Conservation (phyloP, 768 basidiomycete species). For the Serendipita sp. region DNA sequence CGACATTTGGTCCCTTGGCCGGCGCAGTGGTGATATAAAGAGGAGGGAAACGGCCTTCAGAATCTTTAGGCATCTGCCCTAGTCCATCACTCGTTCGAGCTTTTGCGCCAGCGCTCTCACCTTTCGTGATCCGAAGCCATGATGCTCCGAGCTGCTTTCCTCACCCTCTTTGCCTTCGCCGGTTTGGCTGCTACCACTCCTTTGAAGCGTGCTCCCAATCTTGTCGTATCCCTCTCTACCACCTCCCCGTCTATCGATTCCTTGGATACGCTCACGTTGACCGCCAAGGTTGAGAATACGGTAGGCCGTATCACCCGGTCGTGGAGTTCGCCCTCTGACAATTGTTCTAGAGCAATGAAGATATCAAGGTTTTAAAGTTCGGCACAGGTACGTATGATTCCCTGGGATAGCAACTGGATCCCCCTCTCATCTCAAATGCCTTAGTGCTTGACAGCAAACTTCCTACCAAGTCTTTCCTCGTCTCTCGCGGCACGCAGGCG, state of each 20-base stretch:
- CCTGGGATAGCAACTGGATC: background rate
- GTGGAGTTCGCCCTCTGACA: background rate
- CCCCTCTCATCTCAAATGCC: background rate
- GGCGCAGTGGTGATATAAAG: background rate
- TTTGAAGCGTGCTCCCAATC: slow-evolving; percentile 6
- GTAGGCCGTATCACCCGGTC: background rate
- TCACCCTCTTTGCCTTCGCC: background rate
- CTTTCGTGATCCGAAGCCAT: background rate
- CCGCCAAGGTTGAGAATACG: background rate
- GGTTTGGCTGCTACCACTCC: background rate
- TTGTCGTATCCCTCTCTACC: slow-evolving; percentile 5
- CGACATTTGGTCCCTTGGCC: too few relatives aligned
- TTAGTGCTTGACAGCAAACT: slow-evolving; percentile 26
- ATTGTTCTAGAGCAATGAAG: slow-evolving; percentile 11
- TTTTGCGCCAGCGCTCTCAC: too few relatives aligned
- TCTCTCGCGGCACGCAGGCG: slow-evolving; percentile 25
- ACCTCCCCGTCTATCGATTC: background rate
- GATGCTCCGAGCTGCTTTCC: background rate
- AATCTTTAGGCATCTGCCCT: background rate
- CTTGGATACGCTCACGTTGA: background rate
- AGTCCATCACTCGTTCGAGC: background rate
- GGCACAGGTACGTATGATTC: slow-evolving; percentile 20
- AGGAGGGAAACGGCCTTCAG: background rate
- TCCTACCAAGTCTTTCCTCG: slow-evolving; percentile 30
- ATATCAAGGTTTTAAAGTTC: slow-evolving; percentile 31